Percentiles rank a stretch among this genome's conserved stretches.
These are phyloP conservation scores for Onygenales sp. DNA, from an alignment of 2,329 filamentous ascomycete genomes.

Conservation along the genomic window DNA sequence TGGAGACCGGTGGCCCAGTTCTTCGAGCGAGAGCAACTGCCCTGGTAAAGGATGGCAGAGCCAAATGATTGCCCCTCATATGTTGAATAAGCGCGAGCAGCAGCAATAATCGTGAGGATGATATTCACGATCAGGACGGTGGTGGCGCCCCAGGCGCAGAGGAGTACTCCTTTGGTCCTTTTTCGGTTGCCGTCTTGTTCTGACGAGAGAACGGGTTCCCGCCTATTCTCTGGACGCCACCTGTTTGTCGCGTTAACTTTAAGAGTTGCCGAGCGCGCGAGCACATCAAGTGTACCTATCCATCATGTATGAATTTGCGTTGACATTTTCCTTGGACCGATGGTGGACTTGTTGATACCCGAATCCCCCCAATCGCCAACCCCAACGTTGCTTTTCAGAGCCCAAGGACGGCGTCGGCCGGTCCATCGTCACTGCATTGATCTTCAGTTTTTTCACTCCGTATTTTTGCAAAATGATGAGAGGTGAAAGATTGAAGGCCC, in stretches of 20 bases:
- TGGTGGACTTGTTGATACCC: not conserved
- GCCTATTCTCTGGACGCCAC: not conserved
- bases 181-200: not conserved
- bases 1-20: slow-evolving; percentile 17
- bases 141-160: slow-evolving; percentile 2
- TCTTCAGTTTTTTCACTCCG: too few species aligned
- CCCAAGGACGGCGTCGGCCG: too few species aligned
- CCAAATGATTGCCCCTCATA: not conserved
- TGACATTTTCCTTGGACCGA: not conserved
- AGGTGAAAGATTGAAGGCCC: too few species aligned
- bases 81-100: not conserved
- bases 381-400: not conserved
- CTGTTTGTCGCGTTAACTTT: not conserved
- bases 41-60: slow-evolving; percentile 4
- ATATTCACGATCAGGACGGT: slow-evolving; percentile 7
- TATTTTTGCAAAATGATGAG: too few species aligned
- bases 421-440: too few species aligned
- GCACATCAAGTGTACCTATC: not conserved
- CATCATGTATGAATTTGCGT: not conserved
- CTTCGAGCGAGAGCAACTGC: slow-evolving; percentile 4
- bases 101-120: slow-evolving; percentile 3
- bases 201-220: too few species aligned
- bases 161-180: slow-evolving; percentile 1
- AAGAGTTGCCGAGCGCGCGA: not conserved
- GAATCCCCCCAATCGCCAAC: not conserved